Conservation (phyloP, 164 flowering plant genomes). For the Chloranthus sessilifolius region DNA sequence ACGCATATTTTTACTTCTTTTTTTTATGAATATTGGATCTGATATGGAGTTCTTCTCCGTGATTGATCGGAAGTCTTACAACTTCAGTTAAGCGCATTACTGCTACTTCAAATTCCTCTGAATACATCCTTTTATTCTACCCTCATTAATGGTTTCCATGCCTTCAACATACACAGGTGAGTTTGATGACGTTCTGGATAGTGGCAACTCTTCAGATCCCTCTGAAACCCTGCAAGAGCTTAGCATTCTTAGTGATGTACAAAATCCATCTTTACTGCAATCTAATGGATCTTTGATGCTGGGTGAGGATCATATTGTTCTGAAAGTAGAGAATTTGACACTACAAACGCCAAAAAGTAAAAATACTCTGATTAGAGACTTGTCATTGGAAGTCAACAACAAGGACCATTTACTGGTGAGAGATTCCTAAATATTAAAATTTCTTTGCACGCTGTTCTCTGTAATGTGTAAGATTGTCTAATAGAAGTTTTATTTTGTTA, state of each 20-base stretch:
- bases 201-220: slow-evolving; percentile 21
- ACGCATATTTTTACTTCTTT: too few species aligned
- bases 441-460: neutral
- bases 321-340: slow-evolving; percentile 65
- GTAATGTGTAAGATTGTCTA: neutral
- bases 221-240: slow-evolving; percentile 47
- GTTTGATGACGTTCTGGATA: slow-evolving; percentile 83
- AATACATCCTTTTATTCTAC: neutral
- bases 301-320: slow-evolving; percentile 30
- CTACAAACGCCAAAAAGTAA: slow-evolving; percentile 67
- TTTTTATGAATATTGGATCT: too few species aligned
- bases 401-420: slow-evolving; percentile 81
- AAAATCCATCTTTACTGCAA: slow-evolving; percentile 23
- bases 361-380: slow-evolving; percentile 57
- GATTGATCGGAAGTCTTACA: too few species aligned
- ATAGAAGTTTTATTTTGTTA: neutral
- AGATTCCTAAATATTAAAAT: slow-evolving; percentile 11
- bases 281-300: slow-evolving; percentile 44
- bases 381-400: slow-evolving; percentile 47
- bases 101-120: neutral
- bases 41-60: too few species aligned
- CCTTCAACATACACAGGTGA: slow-evolving; percentile 55
- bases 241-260: slow-evolving; percentile 20
- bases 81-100: too few species aligned
- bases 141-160: neutral